Conservation (phyloP, 257 asterid genomes). For the Dorcoceras hygrometricum region DNA sequence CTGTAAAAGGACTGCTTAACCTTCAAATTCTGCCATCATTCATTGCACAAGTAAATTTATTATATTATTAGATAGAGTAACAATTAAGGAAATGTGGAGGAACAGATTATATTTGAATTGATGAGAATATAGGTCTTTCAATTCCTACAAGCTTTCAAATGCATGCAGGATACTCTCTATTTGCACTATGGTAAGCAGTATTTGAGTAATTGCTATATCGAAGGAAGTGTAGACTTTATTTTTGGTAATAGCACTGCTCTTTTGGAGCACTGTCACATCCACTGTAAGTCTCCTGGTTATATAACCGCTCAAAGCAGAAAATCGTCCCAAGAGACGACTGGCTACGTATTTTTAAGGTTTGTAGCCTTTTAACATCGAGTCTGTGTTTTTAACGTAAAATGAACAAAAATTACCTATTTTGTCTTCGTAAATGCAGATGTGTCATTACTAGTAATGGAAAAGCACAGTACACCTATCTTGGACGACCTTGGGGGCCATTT, state of each 20-base stretch:
- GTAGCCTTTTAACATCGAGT: slow-evolving; percentile 9
- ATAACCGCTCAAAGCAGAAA: slow-evolving; percentile 93
- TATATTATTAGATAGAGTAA: neutral
- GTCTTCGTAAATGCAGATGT: slow-evolving; percentile 54
- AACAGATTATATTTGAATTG: neutral
- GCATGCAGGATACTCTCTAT: slow-evolving; percentile 81
- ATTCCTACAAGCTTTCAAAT: slow-evolving; percentile 8
- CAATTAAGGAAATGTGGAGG: neutral
- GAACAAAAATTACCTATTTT: neutral
- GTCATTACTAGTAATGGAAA: slow-evolving; percentile 86
- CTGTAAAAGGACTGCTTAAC: neutral
- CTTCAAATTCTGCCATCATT: neutral
- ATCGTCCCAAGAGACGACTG: slow-evolving; percentile 91
- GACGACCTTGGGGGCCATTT: slow-evolving; percentile 99
- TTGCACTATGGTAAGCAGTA: slow-evolving; percentile 90
- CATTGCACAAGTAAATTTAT: neutral
- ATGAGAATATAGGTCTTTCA: neutral
- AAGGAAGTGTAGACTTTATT: slow-evolving; percentile 96
- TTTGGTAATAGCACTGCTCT: slow-evolving; percentile 98
- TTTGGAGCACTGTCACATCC: slow-evolving; percentile 94
- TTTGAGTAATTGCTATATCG: slow-evolving; percentile 83
- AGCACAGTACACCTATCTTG: slow-evolving; percentile 57
- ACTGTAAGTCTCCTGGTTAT: slow-evolving; percentile 82
- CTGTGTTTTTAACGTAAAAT: neutral
- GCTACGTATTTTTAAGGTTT: slow-evolving; percentile 85